phyloP scores from a whole-genome alignment of 345 rosid species.

The Populus ilicifolia region DNA sequence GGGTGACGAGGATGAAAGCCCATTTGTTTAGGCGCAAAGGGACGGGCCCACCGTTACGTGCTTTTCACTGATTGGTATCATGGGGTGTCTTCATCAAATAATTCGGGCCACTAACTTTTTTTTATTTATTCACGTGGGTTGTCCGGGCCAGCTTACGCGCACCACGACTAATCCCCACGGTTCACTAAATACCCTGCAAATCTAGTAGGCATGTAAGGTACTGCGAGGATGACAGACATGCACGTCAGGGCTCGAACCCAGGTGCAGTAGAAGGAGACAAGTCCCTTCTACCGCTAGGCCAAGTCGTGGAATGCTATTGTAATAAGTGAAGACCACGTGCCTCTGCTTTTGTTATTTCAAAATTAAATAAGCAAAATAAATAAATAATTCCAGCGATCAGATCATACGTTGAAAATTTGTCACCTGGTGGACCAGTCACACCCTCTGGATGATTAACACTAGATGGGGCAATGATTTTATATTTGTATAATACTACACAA shows the following conservation, averaged over 20 bases:
- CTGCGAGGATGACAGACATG: too few species aligned
- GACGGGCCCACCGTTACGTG: background rate
- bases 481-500: background rate
- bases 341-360: background rate
- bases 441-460: background rate
- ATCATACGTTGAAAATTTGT: background rate
- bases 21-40: background rate
- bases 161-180: too few species aligned
- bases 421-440: background rate
- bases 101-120: constrained; percentile 9
- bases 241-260: too few species aligned
- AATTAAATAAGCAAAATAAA: background rate
- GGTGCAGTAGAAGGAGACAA: too few species aligned
- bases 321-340: background rate
- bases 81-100: constrained; percentile 12
- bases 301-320: constrained; percentile 1
- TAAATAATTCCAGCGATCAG: background rate
- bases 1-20: too few species aligned
- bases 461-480: background rate
- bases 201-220: too few species aligned
- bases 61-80: background rate
- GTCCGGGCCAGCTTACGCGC: too few species aligned
- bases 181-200: too few species aligned
- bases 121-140: too few species aligned
- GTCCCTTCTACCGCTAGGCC: too few species aligned